Evolutionary conservation across 2,329 filamentous ascomycete genomes (phyloP).

Genomic region (Lasiodiplodia theobromae): DNA sequence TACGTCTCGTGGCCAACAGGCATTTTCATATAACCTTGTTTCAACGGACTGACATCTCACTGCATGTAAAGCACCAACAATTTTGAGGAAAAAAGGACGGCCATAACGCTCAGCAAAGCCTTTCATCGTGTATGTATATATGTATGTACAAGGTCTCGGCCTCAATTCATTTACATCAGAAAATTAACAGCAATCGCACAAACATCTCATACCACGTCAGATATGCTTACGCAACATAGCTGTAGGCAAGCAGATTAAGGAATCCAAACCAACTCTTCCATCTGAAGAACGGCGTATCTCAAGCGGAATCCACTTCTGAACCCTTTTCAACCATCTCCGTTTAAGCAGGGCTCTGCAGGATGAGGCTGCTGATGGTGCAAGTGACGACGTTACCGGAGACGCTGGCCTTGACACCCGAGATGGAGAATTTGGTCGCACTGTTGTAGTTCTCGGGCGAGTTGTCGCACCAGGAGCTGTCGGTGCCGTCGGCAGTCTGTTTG

Average conservation of each 20-base stretch:
- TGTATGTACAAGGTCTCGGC: background rate
- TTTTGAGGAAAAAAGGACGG: background rate
- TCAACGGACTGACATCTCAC: background rate
- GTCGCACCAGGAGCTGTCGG: conserved; percentile 34
- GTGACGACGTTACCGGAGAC: conserved; percentile 39
- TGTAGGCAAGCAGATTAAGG: background rate
- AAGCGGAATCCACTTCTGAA: background rate
- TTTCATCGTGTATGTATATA: background rate
- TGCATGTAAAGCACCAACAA: no score
- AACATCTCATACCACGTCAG: background rate
- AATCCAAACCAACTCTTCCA: background rate
- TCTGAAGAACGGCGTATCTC: background rate
- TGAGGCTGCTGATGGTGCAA: conserved; percentile 33
- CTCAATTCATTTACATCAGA: conserved; percentile 2
- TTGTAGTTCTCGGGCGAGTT: conserved; percentile 50
- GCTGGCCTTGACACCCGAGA: conserved; percentile 43
- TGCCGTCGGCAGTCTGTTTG: conserved; percentile 33
- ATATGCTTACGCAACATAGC: background rate
- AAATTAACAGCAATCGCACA: background rate
- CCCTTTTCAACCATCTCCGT: background rate
- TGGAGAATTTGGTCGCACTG: conserved; percentile 45
- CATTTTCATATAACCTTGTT: background rate
- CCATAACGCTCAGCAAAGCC: background rate
- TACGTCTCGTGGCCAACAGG: background rate
- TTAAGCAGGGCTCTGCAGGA: conserved; percentile 32